Conservation (phyloP, 345 rosid species). For the Jatropha curcas region DNA sequence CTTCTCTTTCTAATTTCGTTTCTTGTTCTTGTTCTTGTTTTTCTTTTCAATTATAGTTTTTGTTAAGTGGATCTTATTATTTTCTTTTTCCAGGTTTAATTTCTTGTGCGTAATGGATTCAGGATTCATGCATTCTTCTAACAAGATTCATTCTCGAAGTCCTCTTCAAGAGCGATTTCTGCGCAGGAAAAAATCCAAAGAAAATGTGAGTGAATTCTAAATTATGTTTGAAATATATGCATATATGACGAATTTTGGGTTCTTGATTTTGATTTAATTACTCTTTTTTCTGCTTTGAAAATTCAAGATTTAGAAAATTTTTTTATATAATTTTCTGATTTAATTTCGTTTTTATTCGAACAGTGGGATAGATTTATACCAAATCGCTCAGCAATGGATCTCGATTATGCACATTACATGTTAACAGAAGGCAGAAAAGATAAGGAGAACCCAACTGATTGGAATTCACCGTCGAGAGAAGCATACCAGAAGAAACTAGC, state of each 20-base stretch:
- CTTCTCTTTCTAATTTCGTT: background rate
- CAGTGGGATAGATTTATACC: conserved; percentile 80
- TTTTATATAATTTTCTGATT: background rate
- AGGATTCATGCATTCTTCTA: background rate
- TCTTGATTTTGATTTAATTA: background rate
- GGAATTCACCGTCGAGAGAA: conserved; percentile 57
- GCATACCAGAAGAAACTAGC: conserved; percentile 67
- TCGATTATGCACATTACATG: conserved; percentile 65
- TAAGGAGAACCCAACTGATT: conserved; percentile 36
- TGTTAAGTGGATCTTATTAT: background rate
- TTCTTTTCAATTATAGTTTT: background rate
- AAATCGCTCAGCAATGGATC: conserved; percentile 71
- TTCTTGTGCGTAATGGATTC: background rate
- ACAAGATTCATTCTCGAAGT: conserved; percentile 9
- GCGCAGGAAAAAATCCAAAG: conserved; percentile 11
- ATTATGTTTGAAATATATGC: too few relatives aligned
- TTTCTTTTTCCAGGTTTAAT: conserved; percentile 6
- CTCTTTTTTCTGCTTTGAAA: too few relatives aligned
- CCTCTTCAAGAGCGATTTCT: conserved; percentile 19
- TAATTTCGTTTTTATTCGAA: background rate
- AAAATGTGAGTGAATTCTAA: conserved; percentile 13
- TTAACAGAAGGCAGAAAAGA: conserved; percentile 50
- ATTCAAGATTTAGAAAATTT: background rate
- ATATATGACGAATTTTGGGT: too few relatives aligned
- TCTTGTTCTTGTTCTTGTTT: background rate